Evolutionary conservation across 805 yeast species (phyloP), one percentile per base, ranked within the genome.

Genomic region (Cyberlindnera mrakii): DNA sequence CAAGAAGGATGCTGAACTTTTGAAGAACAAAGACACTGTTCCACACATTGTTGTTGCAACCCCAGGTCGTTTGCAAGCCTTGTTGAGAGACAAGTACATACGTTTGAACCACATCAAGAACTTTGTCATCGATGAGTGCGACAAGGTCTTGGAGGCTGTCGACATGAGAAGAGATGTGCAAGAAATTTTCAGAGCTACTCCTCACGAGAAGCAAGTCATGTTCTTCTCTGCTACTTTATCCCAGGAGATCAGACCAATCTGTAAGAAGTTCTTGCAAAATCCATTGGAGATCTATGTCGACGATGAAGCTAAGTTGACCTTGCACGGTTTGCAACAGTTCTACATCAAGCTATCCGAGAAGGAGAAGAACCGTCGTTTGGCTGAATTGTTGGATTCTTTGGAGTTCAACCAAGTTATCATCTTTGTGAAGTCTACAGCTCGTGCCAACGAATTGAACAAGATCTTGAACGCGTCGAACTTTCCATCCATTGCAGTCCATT

Each of bases 121-220:
- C 52, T 93, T 91, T 59, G 96, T 93, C 51, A 80, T 91, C 60
- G 99, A 91, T 66, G 99, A 91, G 75, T 93, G 98, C 82, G 99
- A 91, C 74, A 89, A 90, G 72, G 98, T 91, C 44, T 77, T 91
- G 66, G 98, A 93, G 72, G 72, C 80, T 43, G 60, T 82, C 59
- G 95, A 85, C 59, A 91, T 91, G 99, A 86, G 99, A 76, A 83
- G 96, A 67, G 99, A 91, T 63, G 96, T 91, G 46, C 99, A 91
- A 75, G 98, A 91, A 64, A 85, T 93, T 52, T 91, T 93, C 81
- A 83, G 96, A 68, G 86, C 86, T 48, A 91, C 99, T 41, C 99
- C 99, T 53, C 95, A 86, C 70, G 96, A 91, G 66, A 91, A 91
- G 71, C 99, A 91, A 74, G 98, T 93, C 44, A 90, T 93, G 98